These are phyloP conservation scores for Nicotiana undulata DNA, from an alignment of 257 asterid genomes.

Conservation along the genomic window DNA sequence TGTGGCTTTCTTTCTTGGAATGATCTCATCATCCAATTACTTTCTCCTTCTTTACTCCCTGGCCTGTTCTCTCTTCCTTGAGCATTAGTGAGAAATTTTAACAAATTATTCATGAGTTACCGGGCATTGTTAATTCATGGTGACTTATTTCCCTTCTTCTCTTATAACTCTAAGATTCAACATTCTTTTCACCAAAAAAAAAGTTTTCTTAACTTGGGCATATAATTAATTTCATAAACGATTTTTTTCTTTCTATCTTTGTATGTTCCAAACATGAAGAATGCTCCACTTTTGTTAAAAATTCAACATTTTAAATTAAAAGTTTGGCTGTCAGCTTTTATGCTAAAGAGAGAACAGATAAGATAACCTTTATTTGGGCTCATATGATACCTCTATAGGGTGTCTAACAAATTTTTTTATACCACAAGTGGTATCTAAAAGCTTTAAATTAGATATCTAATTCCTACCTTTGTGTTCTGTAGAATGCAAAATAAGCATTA, in stretches of 20 bases:
- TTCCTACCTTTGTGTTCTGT: background rate
- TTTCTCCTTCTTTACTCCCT: background rate
- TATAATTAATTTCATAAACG: background rate
- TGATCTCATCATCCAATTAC: background rate
- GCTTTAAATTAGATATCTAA: background rate
- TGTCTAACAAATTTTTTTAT: background rate
- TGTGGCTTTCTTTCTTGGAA: slow-evolving; percentile 13
- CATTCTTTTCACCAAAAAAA: background rate
- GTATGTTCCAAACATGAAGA: background rate
- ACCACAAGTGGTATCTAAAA: background rate
- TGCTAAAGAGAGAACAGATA: background rate
- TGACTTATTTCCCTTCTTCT: background rate
- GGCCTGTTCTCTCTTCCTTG: background rate
- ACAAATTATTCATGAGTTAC: background rate
- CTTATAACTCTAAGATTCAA: background rate
- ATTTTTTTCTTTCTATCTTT: background rate
- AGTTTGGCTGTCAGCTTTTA: background rate
- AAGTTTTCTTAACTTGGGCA: background rate
- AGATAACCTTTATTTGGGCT: background rate
- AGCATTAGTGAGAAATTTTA: background rate
- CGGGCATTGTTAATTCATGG: background rate
- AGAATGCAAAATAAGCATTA: background rate
- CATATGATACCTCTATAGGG: background rate
- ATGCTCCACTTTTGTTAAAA: background rate
- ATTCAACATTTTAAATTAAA: background rate